Evolutionary conservation across 768 basidiomycete species (phyloP).

Genomic region (Lyophyllum shimeji): DNA sequence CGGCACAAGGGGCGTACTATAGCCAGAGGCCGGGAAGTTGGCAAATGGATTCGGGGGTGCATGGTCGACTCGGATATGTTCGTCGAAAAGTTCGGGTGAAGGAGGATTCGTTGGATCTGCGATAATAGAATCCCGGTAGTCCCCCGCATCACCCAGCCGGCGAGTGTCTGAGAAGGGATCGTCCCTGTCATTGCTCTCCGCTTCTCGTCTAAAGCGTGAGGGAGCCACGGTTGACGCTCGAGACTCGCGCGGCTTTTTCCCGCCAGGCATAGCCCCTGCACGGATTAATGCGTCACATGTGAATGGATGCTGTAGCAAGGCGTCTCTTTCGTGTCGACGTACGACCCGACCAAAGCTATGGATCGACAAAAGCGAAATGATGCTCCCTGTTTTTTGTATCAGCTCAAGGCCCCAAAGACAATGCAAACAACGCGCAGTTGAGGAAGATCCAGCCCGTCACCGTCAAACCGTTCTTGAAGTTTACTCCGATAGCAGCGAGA

Average conservation of each 20-base stretch:
- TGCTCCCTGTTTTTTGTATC: constrained; percentile 38
- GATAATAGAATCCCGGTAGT: constrained; percentile 12
- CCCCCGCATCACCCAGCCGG: constrained; percentile 10
- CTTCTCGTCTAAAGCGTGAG: constrained; percentile 8
- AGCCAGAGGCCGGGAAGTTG: constrained; percentile 28
- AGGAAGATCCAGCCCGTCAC: constrained; percentile 52
- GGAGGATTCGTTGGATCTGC: background rate
- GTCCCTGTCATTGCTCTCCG: constrained; percentile 11
- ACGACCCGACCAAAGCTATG: constrained; percentile 62
- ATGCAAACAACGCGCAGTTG: constrained; percentile 43
- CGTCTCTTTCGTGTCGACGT: constrained; percentile 59
- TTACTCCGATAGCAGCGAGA: constrained; percentile 50
- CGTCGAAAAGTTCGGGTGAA: constrained; percentile 9
- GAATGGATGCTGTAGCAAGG: constrained; percentile 47
- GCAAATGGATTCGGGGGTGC: constrained; percentile 13
- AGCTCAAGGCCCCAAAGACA: background rate
- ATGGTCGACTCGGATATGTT: constrained; percentile 8
- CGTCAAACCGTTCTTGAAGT: constrained; percentile 42
- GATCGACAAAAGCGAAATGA: constrained; percentile 55
- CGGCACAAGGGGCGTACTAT: constrained; percentile 28
- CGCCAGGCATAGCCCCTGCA: constrained; percentile 6
- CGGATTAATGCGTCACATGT: constrained; percentile 7
- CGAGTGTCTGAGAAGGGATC: constrained; percentile 35
- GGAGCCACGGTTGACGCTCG: background rate
- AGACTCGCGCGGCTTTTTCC: constrained; percentile 12